Percentiles rank a stretch among this genome's conserved stretches.
These are phyloP conservation scores for Artemisia annua DNA, from an alignment of 129 eudicot genomes.

Conservation along the genomic window DNA sequence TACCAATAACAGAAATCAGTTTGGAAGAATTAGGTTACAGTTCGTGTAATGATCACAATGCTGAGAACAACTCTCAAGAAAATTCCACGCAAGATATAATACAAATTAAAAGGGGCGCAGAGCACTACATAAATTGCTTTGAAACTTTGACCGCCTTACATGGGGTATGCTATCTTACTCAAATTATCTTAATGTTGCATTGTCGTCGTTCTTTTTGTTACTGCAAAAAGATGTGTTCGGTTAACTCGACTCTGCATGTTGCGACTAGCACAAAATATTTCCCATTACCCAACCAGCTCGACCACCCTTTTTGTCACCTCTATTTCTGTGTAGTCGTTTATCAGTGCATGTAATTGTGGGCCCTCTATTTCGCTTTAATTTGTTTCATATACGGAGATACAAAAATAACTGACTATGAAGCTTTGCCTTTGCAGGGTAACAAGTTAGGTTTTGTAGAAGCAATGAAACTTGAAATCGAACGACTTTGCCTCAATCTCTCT, in stretches of 20 bases:
- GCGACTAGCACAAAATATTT: too few relatives aligned
- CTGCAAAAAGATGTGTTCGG: too few relatives aligned
- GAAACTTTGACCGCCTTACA: constrained; percentile 58
- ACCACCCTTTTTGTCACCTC: too few relatives aligned
- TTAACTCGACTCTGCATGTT: too few relatives aligned
- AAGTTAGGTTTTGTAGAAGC: constrained; percentile 68
- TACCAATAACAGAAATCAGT: constrained; percentile 42
- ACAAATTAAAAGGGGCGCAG: constrained; percentile 37
- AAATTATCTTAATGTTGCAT: background rate
- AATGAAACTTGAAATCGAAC: constrained; percentile 92
- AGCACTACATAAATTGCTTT: constrained; percentile 56
- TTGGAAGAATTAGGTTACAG: constrained; percentile 47
- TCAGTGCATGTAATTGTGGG: constrained; percentile 4
- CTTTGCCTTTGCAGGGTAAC: constrained; percentile 64
- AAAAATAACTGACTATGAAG: constrained; percentile 13
- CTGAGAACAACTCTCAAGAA: constrained; percentile 27
- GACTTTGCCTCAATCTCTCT: constrained; percentile 66
- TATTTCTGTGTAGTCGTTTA: background rate
- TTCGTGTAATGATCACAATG: constrained; percentile 45
- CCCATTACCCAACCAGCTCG: too few relatives aligned
- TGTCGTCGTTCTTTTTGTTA: background rate
- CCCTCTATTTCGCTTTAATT: background rate
- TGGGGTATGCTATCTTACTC: constrained; percentile 49
- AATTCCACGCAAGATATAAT: constrained; percentile 40
- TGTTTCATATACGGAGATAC: constrained; percentile 12